Conservation (phyloP, 129 eudicot species). For the Flaveria sonorensis region DNA sequence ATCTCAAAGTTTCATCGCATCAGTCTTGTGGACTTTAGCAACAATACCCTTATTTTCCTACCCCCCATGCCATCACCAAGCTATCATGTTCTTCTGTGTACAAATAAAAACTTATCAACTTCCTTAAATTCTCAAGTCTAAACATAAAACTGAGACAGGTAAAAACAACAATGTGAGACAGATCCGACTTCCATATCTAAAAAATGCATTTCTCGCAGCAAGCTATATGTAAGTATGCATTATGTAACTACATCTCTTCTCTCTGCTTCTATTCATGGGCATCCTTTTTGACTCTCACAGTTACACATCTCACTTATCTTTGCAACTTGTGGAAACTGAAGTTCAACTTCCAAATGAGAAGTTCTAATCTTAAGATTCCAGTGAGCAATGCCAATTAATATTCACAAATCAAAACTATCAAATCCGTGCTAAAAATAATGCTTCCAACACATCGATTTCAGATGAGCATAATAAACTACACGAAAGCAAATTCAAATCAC, state of each 20-base stretch:
- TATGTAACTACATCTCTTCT: not conserved
- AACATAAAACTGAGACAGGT: too few species aligned
- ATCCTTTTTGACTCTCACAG: conserved; percentile 7
- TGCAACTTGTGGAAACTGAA: not conserved
- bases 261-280: not conserved
- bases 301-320: not conserved
- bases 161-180: not conserved
- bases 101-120: not conserved
- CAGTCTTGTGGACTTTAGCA: not conserved
- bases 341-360: conserved; percentile 8
- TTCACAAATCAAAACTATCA: not conserved
- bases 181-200: not conserved
- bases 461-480: too few species aligned
- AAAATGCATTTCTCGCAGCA: not conserved
- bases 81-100: not conserved
- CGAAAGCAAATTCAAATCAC: not conserved
- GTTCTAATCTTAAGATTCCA: not conserved
- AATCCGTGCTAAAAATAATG: not conserved
- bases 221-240: not conserved
- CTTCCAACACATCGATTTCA: conserved; percentile 16
- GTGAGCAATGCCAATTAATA: not conserved
- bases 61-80: conserved; percentile 1
- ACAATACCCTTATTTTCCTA: not conserved
- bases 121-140: not conserved
- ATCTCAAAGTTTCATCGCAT: conserved; percentile 7